Evolutionary conservation across 2,329 filamentous ascomycete genomes (phyloP).

Genomic region (Capronia coronata): DNA sequence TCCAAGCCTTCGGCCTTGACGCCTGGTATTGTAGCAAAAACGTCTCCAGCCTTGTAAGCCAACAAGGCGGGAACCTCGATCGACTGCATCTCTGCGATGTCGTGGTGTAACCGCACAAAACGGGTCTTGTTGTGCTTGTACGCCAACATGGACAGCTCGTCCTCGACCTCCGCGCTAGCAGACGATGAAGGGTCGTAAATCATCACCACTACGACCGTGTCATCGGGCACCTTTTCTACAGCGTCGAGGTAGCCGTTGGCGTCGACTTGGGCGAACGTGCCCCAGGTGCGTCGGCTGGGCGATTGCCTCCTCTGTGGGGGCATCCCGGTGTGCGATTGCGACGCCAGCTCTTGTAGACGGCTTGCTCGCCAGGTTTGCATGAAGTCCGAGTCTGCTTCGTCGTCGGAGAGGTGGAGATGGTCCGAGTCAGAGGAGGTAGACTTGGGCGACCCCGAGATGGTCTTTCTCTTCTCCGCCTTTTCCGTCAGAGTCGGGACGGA

Average conservation of each 20-base stretch:
- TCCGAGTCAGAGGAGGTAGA: conserved; percentile 21
- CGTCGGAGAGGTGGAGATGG: conserved; percentile 31
- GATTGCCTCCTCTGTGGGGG: conserved; percentile 38
- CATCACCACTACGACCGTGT: conserved; percentile 84
- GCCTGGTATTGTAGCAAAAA: conserved; percentile 84
- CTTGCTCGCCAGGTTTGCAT: conserved; percentile 78
- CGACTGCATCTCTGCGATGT: conserved; percentile 89
- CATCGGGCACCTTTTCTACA: conserved; percentile 76
- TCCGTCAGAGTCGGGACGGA: conserved; percentile 16
- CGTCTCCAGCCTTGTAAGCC: conserved; percentile 81
- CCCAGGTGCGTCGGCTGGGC: conserved; percentile 71
- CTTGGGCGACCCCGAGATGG: conserved; percentile 16
- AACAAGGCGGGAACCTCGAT: conserved; percentile 81
- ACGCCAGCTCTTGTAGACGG: conserved; percentile 69
- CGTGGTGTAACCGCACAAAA: conserved; percentile 86
- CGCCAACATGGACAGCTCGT: conserved; percentile 69
- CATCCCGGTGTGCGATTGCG: conserved; percentile 46
- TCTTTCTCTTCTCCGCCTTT: conserved; percentile 26
- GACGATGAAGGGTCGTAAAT: conserved; percentile 83
- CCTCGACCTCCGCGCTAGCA: conserved; percentile 71
- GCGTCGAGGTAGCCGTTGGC: conserved; percentile 91
- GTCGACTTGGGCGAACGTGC: conserved; percentile 75
- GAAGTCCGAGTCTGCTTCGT: conserved; percentile 42
- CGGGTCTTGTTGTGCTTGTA: conserved; percentile 62
- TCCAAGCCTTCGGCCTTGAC: conserved; percentile 56